phyloP scores from a whole-genome alignment of 2,329 filamentous ascomycete species.

The Colletotrichum simmondsii region DNA sequence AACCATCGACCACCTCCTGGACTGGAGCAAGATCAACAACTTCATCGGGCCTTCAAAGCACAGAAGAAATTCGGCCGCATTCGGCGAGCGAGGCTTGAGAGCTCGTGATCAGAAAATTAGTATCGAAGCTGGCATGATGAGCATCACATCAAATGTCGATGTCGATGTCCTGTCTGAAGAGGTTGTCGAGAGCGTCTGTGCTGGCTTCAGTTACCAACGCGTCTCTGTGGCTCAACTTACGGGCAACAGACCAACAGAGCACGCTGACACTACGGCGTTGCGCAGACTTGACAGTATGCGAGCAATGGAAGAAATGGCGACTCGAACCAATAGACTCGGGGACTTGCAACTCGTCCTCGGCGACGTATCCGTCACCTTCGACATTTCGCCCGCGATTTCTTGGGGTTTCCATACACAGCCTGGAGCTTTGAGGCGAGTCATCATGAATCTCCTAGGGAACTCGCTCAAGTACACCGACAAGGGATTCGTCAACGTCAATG shows the following conservation, averaged over 20 bases:
- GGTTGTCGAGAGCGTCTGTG: constrained; percentile 50
- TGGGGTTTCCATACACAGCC: constrained; percentile 67
- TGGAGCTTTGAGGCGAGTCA: constrained; percentile 61
- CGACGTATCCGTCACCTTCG: constrained; percentile 57
- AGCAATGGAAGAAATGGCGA: constrained; percentile 31
- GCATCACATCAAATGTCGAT: constrained; percentile 41
- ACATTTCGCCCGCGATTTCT: constrained; percentile 56
- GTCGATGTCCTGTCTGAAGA: constrained; percentile 48
- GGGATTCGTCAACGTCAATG: constrained; percentile 44
- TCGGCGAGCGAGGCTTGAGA: constrained; percentile 18
- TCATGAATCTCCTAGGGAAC: constrained; percentile 74
- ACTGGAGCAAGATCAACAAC: constrained; percentile 53
- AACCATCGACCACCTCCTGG: constrained; percentile 60
- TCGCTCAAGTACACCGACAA: constrained; percentile 68
- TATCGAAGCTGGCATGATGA: constrained; percentile 37
- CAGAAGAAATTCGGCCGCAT: constrained; percentile 20
- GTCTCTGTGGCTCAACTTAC: constrained; percentile 25
- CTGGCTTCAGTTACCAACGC: constrained; percentile 48
- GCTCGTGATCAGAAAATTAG: constrained; percentile 4
- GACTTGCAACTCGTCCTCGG: constrained; percentile 20
- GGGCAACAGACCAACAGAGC: neutral
- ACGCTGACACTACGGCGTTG: constrained; percentile 19
- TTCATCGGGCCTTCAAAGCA: constrained; percentile 36
- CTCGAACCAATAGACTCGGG: constrained; percentile 1
- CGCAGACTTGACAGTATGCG: constrained; percentile 34